Evolutionary conservation across 805 yeast species (phyloP), one percentile per base, ranked within the genome.

Genomic region (Blastobotrys muscicola): DNA sequence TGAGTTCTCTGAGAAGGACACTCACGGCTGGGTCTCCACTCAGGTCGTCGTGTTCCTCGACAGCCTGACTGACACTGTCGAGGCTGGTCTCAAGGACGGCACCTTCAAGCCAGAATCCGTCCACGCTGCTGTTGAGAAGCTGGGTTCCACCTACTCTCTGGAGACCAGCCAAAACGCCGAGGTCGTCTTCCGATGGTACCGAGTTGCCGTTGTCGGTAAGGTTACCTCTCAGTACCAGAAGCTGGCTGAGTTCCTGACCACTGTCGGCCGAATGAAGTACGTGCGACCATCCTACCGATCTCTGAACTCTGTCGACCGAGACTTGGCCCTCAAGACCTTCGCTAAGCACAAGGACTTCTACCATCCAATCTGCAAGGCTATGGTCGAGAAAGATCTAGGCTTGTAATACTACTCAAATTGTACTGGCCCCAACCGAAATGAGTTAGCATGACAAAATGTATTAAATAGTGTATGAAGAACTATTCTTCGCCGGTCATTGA

Each of bases 241-340:
- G 36, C 66, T 87, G 38, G 86, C 94, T 3, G 75, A 76, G 42
- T 87, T 95, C 95, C 71, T 87, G 44, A 94, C 90, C 9, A 79
- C 89, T 2, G 92, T 87, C 15, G 96, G 96, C 14, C 75, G 96
- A 69, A 87, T 87, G 96, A 87, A 87, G 67, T 87, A 80, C 58
- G 95, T 85, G 20, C 75, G 96, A 62, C 95, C 96, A 29, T 85
- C 92, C 3, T 86, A 78, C 64, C 71, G 76, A 37, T 65, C 80
- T 47, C 68, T 87, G 49, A 74, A 76, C 56, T 56, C 64, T 5
- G 90, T 80, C 16, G 82, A 84, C 60, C 75, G 74, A 36, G 67
- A 70, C 11, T 67, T 80, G 50, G 95, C 95, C 0, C 54, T 79
- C 10, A 57, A 57, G 3, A 84, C 89, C 4, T 87, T 83, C 65